A percentile compares a stretch with the other conserved stretches of the same genome.
These are phyloP conservation scores for Schizosaccharomyces osmophilus DNA, from an alignment of 805 yeast genomes.

Conservation along the genomic window DNA sequence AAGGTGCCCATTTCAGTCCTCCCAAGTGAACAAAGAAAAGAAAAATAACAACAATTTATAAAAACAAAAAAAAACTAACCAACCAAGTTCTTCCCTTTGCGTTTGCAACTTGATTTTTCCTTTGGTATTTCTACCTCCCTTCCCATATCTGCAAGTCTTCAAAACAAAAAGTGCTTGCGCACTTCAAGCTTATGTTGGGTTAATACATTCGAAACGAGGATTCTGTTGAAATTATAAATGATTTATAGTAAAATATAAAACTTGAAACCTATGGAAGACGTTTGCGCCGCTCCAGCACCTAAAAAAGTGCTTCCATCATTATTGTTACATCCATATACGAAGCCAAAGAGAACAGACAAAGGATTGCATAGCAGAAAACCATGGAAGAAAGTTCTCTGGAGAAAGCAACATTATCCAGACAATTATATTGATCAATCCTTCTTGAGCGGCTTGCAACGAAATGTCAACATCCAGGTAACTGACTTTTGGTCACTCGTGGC, in stretches of 20 bases:
- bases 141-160: too few species aligned
- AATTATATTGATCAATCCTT: constrained; percentile 69
- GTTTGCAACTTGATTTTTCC: too few species aligned
- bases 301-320: not conserved
- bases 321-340: not conserved
- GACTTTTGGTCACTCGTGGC: constrained; percentile 36
- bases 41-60: too few species aligned
- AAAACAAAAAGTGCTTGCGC: too few species aligned
- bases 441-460: constrained; percentile 53
- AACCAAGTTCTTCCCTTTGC: too few species aligned
- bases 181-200: too few species aligned
- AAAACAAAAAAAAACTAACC: too few species aligned
- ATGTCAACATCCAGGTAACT: constrained; percentile 47
- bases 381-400: constrained; percentile 74
- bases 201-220: too few species aligned
- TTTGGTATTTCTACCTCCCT: too few species aligned
- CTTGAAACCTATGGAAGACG: not conserved
- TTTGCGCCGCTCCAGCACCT: not conserved
- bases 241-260: not conserved
- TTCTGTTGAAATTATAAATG: not conserved
- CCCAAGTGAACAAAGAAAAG: too few species aligned
- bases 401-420: constrained; percentile 68
- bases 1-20: too few species aligned
- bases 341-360: not conserved
- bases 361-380: constrained; percentile 12